Conservation (phyloP, 495 filamentous ascomycete genomes). For the Patellaria atrata region DNA sequence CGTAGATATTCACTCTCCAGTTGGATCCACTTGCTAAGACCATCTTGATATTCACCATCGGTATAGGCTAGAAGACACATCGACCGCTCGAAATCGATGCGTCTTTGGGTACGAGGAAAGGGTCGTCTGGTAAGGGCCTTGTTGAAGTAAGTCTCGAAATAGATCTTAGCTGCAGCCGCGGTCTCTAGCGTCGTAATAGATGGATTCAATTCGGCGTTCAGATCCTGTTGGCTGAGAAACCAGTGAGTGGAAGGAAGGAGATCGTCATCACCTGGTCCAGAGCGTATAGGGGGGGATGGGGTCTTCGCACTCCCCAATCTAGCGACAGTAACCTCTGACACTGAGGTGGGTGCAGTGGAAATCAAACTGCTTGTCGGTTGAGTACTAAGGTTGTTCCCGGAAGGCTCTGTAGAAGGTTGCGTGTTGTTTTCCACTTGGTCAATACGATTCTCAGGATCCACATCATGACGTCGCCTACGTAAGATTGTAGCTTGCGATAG, state of each 20-base stretch:
- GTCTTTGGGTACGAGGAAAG: conserved; percentile 50
- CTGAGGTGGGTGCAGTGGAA: conserved; percentile 20
- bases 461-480: no score
- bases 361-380: conserved; percentile 9
- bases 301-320: conserved; percentile 5
- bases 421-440: no score
- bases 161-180: conserved; percentile 68
- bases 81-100: conserved; percentile 48
- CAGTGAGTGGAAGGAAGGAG: conserved; percentile 23
- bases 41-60: conserved; percentile 39
- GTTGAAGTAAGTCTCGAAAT: conserved; percentile 72
- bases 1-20: conserved; percentile 67
- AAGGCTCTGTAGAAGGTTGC: no score
- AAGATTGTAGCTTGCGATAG: no score
- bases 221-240: conserved; percentile 30
- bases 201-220: conserved; percentile 30
- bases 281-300: conserved; percentile 5
- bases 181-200: conserved; percentile 66
- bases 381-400: not conserved
- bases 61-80: conserved; percentile 38
- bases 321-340: conserved; percentile 8
- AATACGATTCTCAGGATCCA: no score
- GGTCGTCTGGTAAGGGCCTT: conserved; percentile 37
- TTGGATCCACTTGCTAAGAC: conserved; percentile 42
- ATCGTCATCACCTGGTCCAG: conserved; percentile 26